phyloP scores from a whole-genome alignment of 768 basidiomycete genomes.

The Phallus indusiatus region DNA sequence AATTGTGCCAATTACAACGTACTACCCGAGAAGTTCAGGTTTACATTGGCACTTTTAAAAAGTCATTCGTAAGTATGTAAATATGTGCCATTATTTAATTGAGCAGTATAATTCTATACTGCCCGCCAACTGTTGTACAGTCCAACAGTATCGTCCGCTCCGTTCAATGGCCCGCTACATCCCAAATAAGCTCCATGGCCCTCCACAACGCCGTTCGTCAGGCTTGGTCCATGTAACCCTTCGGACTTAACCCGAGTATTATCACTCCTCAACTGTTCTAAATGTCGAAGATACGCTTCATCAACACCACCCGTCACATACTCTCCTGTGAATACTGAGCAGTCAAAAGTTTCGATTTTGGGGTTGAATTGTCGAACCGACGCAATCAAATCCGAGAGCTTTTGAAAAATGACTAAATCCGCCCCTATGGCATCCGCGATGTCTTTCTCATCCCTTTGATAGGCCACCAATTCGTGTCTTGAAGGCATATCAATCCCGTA shows the following conservation, averaged over 20 bases:
- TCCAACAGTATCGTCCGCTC: constrained; percentile 68
- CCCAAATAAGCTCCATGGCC: constrained; percentile 24
- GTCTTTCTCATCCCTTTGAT: constrained; percentile 58
- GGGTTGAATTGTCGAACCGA: constrained; percentile 84
- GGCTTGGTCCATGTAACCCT: neutral
- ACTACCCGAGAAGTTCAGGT: too few relatives aligned
- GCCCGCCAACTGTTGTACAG: constrained; percentile 58
- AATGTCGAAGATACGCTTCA: constrained; percentile 62
- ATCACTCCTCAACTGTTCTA: constrained; percentile 77
- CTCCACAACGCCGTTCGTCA: constrained; percentile 31
- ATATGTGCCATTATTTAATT: neutral
- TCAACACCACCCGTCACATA: constrained; percentile 93
- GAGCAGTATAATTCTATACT: constrained; percentile 8
- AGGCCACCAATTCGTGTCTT: constrained; percentile 83
- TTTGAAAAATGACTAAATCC: constrained; percentile 94
- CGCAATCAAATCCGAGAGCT: constrained; percentile 73
- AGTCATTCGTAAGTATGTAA: neutral
- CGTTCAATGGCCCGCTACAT: constrained; percentile 42
- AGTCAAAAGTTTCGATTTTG: constrained; percentile 72
- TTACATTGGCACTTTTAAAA: too few relatives aligned
- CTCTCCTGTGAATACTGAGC: constrained; percentile 95
- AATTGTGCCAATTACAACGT: too few relatives aligned
- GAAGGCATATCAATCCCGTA: constrained; percentile 99
- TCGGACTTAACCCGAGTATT: constrained; percentile 44
- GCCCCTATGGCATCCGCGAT: constrained; percentile 83